Evolutionary conservation across 805 yeast genomes (phyloP).

Genomic region (Yarrowia bubula): DNA sequence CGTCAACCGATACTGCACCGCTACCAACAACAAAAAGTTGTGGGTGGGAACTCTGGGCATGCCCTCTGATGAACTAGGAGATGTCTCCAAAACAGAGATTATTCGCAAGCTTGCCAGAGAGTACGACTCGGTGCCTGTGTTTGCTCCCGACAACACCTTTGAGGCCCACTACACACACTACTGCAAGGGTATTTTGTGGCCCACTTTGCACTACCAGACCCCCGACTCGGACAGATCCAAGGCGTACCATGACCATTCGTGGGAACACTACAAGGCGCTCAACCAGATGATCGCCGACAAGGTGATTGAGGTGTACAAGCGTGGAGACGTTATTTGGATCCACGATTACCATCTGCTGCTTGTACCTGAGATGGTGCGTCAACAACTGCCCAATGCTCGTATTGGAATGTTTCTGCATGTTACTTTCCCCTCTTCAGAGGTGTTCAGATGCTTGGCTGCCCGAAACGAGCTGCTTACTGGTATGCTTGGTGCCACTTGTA

Average conservation of each 20-base stretch:
- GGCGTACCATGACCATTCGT: constrained; percentile 93
- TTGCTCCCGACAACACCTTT: constrained; percentile 73
- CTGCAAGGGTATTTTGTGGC: constrained; percentile 96
- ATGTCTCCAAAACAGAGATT: constrained; percentile 54
- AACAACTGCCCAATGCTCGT: constrained; percentile 71
- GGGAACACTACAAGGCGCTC: constrained; percentile 75
- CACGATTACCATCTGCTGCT: constrained; percentile 90
- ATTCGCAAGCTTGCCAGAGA: constrained; percentile 46
- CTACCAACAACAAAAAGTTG: constrained; percentile 42
- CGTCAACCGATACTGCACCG: constrained; percentile 53
- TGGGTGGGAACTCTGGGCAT: constrained; percentile 95
- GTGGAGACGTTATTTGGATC: constrained; percentile 82
- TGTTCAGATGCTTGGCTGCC: constrained; percentile 89
- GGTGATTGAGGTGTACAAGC: constrained; percentile 62
- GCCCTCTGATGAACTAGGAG: constrained; percentile 81
- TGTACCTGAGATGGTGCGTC: constrained; percentile 80
- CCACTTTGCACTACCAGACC: constrained; percentile 87
- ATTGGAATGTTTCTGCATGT: constrained; percentile 92
- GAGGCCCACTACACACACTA: constrained; percentile 89
- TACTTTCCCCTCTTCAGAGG: constrained; percentile 93
- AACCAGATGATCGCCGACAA: constrained; percentile 80
- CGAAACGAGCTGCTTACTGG: constrained; percentile 75
- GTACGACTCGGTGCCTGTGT: constrained; percentile 62
- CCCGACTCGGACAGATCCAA: constrained; percentile 93
- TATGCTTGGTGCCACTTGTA: constrained; percentile 80